Conservation (phyloP, 108 stramenopile genomes). For the Pseudonitzschia pungens region DNA sequence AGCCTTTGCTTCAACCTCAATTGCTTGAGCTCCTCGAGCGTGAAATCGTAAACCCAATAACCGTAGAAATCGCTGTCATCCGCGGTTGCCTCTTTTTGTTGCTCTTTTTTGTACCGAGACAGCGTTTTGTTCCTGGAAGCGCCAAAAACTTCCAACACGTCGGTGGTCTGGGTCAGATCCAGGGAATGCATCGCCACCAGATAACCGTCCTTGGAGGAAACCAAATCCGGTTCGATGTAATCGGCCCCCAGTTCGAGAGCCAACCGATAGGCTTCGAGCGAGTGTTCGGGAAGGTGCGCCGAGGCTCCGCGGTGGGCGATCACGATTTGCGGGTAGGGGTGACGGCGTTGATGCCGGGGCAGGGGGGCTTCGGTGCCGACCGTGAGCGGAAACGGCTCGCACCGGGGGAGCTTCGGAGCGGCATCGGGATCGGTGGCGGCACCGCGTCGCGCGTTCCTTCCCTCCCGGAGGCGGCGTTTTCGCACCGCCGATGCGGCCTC, state of each 20-base stretch:
- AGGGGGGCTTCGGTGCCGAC: background rate
- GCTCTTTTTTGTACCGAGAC: conserved; percentile 16
- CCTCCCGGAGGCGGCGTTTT: background rate
- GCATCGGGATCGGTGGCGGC: background rate
- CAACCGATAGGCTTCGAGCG: conserved; percentile 69
- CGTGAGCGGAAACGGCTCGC: conserved; percentile 1
- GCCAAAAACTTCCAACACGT: conserved; percentile 54
- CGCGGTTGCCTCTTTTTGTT: conserved; percentile 17
- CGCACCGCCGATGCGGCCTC: background rate
- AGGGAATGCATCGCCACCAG: conserved; percentile 66
- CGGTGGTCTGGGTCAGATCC: conserved; percentile 68
- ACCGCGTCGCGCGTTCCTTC: background rate
- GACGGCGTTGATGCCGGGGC: background rate
- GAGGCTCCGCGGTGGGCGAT: conserved; percentile 80
- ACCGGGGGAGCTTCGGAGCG: background rate
- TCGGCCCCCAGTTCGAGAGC: conserved; percentile 82
- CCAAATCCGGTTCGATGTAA: conserved; percentile 82
- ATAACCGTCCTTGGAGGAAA: conserved; percentile 52
- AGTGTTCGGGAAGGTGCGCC: conserved; percentile 73
- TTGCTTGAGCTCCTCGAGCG: conserved; percentile 54
- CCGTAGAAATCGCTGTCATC: background rate
- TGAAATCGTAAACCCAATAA: conserved; percentile 73
- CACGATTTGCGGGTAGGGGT: conserved; percentile 29
- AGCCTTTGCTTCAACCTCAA: conserved; percentile 51
- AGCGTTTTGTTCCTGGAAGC: conserved; percentile 23